Base-by-base conservation (phyloP, 352 stramenopile genomes). In the Globisporangium camurandrum region DNA sequence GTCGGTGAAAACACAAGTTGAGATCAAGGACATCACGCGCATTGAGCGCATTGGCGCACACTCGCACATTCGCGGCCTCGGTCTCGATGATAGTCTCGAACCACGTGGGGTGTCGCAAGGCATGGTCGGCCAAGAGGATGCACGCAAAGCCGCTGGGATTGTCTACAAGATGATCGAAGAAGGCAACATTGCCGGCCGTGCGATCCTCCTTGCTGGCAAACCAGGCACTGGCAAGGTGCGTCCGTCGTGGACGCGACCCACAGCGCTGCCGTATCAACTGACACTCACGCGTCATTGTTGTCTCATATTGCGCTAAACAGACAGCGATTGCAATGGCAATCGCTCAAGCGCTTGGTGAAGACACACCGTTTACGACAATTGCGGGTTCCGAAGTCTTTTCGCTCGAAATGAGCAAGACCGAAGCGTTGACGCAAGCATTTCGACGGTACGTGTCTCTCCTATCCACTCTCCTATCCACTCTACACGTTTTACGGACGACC, bases 351-450 rank as follows among this genome's bases (percentile, higher is more conserved):
- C 71, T 99, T 22, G 96, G 96, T 33, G 88, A 98, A 54, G 95
- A 98, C 69, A 99, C 97, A 42, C 97, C 97, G 39, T 99, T 99
- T 71, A 99, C 95, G 12, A 98, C 94, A 40, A 97, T 99, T 51
- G 95, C 92, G 39, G 97, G 89, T n/a, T 97, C 86, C 22, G 96
- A 99, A 55, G 96, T 99, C 24, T 99, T 99, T 61, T 98, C 93
- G 33, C 75, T 99, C 5, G 97, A 99, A 75, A 98, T 99, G 88
- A 98, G 84, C 74, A 99, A 99, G 80, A 99, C 97, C 10, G 97
- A 99, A 66, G 96, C 96, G 37, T 71, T 99, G 40, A 99, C 97
- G 26, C 97, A 99, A 69, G 95, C 95, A 1, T 97, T 99, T 62
- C 86, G 97, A 42, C 77, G 88, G 64, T 78, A 37, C 4, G 53